Evolutionary conservation across 2,329 filamentous ascomycete species (phyloP), one percentile per base, ranked within the genome.

Genomic region (Malbranchea cinnamomea): DNA sequence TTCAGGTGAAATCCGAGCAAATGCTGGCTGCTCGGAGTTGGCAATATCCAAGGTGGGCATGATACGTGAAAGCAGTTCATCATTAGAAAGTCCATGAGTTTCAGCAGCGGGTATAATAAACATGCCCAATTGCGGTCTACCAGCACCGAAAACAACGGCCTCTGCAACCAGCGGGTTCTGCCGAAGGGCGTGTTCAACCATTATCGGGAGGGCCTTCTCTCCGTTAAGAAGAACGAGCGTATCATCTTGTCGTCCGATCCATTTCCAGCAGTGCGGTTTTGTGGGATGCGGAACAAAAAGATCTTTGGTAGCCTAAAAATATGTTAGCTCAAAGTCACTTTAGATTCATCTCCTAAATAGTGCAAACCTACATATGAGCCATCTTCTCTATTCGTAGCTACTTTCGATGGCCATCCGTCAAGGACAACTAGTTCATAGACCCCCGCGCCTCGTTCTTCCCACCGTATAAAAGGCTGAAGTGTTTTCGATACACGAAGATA

Each of bases 61-160:
- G 1, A 74, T 56, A 0, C 43, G 39, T 1, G 65, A 48, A 0
- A 73, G 42, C 12, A 66, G 53, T 6, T 68, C 57, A 0, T 59
- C 47, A 3, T 63, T 52, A 0, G 55, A 43, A 26, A 68, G 46
- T 0, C 54, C 39, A 0, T 46, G 44, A 1, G 59, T 59, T 2
- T 51, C 49, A n/a, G 64, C 58, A 8, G 59, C 55, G 15, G 63
- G 60, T 13, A 75, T 51, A 8, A 75, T 51, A 7, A 74, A 40
- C 7, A 72, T 40, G 2, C 70, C 71, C 0, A 67, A 65, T 16
- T 64, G 54, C 1, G 61, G 54, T 27, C 57, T 60, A 6, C 63
- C 67, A 1, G 62, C 58, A 0, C 71, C 71, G 36, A 74, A 72
- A 1, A 72, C 60, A 2, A 73, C 54, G 0, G 63, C 64, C 35